Evolutionary conservation across 345 rosid genomes (phyloP), one percentile per base, ranked within the genome.

Genomic region (Brassica napus): DNA sequence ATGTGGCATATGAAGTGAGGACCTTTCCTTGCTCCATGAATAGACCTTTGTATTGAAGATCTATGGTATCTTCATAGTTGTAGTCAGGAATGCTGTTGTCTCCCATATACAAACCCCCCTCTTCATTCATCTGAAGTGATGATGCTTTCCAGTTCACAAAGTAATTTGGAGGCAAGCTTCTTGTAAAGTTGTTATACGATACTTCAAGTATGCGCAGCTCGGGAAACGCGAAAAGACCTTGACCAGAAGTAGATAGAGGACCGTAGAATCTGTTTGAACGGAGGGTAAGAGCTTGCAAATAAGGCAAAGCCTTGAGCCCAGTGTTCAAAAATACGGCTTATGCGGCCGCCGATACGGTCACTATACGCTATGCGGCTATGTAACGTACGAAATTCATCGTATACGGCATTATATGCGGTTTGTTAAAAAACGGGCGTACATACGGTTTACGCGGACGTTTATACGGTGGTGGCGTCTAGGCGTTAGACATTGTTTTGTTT

Each of bases 11-110:
- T 0, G 58, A 26, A 35, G 79, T 67, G 6, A 75, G 39, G 0
- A 75, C 37, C 4, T 9, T 35, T 0, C 1, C 1, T 3, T 67
- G 65, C 72, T 75, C 67, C 72, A 57, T 75, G 3, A 3, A 5
- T 14, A 77, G 55, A 69, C 80, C 69, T 69, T 69, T 77, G 74
- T 69, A 5, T 16, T 21, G 75, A 18, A 77, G 32, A 32, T 77
- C 80, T 18, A 75, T 26, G n/a, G 39, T 23, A 15, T 0, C 52
- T 7, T 49, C 10, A 21, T 21, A 74, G 0, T 0, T 31, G 15
- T 4, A 49, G 55, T 7, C 4, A 14, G 11, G 2, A 28, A 26
- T 14, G 35, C 0, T 1, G 63, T 72, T 5, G 39, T 10, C 32
- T n/a, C 14, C 39, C 34, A 76, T 76, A 68, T 76, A 59, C 0